Conservation (phyloP, 805 yeast genomes). For the Monosporozyma unispora region DNA sequence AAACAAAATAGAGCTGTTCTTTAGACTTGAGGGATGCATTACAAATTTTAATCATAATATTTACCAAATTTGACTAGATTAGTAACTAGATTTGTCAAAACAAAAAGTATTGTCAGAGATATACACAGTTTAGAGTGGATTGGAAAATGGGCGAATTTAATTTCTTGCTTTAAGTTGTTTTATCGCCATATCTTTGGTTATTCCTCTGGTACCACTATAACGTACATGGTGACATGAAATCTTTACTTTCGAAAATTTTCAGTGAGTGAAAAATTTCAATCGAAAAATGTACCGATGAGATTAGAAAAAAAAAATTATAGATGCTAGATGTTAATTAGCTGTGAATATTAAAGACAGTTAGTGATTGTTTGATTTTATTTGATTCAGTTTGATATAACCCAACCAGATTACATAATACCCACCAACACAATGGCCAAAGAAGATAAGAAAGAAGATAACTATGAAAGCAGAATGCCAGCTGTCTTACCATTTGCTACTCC, state of each 20-base stretch:
- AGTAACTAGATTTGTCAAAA: no score
- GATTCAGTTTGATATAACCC: background rate
- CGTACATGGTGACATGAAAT: background rate
- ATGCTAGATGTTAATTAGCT: background rate
- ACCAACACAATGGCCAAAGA: constrained; percentile 10
- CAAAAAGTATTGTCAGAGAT: no score
- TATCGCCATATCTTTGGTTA: no score
- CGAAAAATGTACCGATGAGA: background rate
- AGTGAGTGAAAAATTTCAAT: constrained; percentile 1
- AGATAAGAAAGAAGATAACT: constrained; percentile 55
- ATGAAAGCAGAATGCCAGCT: constrained; percentile 86
- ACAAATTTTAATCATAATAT: no score
- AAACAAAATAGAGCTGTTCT: no score
- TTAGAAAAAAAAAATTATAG: background rate
- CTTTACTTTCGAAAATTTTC: background rate
- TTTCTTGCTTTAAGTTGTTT: no score
- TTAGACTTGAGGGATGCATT: no score
- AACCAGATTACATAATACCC: background rate
- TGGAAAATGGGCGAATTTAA: no score
- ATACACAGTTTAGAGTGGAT: no score
- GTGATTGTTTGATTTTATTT: background rate
- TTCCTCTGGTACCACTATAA: background rate
- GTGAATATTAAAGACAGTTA: background rate
- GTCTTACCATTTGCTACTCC: constrained; percentile 89
- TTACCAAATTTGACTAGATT: no score